Percentiles rank a stretch among this genome's conserved stretches.
Evolutionary conservation across 2,329 filamentous ascomycete species (phyloP).

Genomic region (Bipolaris zeicola): DNA sequence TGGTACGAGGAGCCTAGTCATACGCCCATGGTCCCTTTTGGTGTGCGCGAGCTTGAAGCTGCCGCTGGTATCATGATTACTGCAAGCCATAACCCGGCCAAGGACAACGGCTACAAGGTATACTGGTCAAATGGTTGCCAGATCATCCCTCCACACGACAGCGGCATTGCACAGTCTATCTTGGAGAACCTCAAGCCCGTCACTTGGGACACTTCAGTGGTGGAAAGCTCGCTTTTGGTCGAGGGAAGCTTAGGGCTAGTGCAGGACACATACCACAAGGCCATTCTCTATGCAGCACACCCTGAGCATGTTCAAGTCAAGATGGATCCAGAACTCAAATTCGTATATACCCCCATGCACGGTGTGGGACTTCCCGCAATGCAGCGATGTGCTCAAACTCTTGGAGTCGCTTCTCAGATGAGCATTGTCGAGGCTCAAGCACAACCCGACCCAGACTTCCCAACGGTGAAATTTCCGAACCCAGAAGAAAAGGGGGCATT

Average conservation of each 20-base stretch:
- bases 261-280: slow-evolving; percentile 51
- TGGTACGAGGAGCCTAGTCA: slow-evolving; percentile 63
- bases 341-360: slow-evolving; percentile 64
- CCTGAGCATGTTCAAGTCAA: slow-evolving; percentile 31
- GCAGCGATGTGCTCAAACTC: slow-evolving; percentile 46
- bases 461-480: slow-evolving; percentile 68
- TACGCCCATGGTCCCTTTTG: slow-evolving; percentile 68
- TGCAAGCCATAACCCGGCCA: slow-evolving; percentile 67
- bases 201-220: slow-evolving; percentile 54
- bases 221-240: slow-evolving; percentile 50
- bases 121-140: slow-evolving; percentile 70
- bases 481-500: slow-evolving; percentile 68
- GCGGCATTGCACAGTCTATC: slow-evolving; percentile 63
- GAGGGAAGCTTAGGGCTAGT: slow-evolving; percentile 51
- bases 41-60: slow-evolving; percentile 59
- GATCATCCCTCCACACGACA: slow-evolving; percentile 67
- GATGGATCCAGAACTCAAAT: slow-evolving; percentile 43
- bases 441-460: slow-evolving; percentile 66
- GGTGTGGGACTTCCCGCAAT: slow-evolving; percentile 60
- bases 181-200: slow-evolving; percentile 59
- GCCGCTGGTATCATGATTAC: slow-evolving; percentile 69
- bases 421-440: slow-evolving; percentile 58
- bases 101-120: slow-evolving; percentile 72
- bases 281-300: slow-evolving; percentile 50
- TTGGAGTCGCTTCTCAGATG: slow-evolving; percentile 54